phyloP scores from a whole-genome alignment of 305 asterid genomes.

The Stenogyne calaminthoides region DNA sequence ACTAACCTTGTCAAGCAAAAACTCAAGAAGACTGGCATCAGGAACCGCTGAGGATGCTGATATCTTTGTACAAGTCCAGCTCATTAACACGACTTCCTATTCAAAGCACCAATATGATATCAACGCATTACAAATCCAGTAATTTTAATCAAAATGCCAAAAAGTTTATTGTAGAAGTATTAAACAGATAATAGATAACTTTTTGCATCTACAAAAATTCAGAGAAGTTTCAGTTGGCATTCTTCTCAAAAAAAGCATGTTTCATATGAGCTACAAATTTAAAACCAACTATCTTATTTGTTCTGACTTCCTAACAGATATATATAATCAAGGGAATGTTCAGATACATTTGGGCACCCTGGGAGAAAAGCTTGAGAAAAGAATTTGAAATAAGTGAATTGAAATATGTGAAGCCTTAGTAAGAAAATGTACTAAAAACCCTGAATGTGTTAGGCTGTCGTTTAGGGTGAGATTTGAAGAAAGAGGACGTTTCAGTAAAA shows the following conservation, averaged over 20 bases:
- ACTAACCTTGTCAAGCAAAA: constrained; percentile 83
- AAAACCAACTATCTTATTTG: constrained; percentile 10
- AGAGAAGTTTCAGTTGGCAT: constrained; percentile 5
- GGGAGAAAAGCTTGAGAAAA: not conserved
- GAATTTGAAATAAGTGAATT: not conserved
- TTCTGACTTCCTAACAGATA: not conserved
- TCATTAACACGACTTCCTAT: constrained; percentile 93
- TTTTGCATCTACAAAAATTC: constrained; percentile 17
- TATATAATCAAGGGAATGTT: not conserved
- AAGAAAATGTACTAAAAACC: not conserved
- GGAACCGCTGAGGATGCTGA: constrained; percentile 69
- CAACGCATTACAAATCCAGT: constrained; percentile 22
- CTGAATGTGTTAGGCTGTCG: not conserved
- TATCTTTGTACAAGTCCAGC: constrained; percentile 92
- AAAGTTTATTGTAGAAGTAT: constrained; percentile 11
- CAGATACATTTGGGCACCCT: not conserved
- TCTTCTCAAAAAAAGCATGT: constrained; percentile 15
- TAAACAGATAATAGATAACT: not conserved
- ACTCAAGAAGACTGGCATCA: constrained; percentile 76
- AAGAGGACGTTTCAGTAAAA: not conserved
- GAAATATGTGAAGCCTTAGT: not conserved
- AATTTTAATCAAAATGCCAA: not conserved
- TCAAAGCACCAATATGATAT: constrained; percentile 36
- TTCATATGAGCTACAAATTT: constrained; percentile 7
- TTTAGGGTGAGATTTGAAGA: not conserved